Conservation (phyloP, 495 filamentous ascomycete genomes). For the Ramalina intermedia region DNA sequence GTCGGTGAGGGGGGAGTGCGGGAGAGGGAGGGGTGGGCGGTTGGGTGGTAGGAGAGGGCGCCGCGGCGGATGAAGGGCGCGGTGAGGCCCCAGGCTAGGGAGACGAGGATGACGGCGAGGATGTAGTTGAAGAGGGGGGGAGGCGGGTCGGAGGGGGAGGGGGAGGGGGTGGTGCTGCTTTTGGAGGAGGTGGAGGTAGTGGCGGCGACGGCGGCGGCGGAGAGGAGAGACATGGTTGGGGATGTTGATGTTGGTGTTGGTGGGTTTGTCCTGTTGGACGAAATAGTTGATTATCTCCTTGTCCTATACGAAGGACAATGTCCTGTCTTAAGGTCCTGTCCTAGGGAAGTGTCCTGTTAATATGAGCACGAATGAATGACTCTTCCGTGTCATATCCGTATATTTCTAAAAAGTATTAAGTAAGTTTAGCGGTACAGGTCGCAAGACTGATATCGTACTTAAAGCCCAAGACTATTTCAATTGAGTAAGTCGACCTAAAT, state of each 20-base stretch:
- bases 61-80: slow-evolving; percentile 46
- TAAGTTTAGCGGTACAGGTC: too few species aligned
- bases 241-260: background rate
- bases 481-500: too few species aligned
- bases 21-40: slow-evolving; percentile 8
- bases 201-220: background rate
- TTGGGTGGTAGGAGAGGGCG: slow-evolving; percentile 37
- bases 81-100: slow-evolving; percentile 67
- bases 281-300: too few species aligned
- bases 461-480: too few species aligned
- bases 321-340: too few species aligned
- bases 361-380: too few species aligned
- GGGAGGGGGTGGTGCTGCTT: slow-evolving; percentile 9
- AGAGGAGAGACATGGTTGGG: background rate
- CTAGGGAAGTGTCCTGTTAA: too few species aligned
- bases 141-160: slow-evolving; percentile 19
- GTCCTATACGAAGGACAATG: too few species aligned
- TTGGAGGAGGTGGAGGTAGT: slow-evolving; percentile 3
- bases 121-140: slow-evolving; percentile 64
- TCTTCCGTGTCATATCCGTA: too few species aligned
- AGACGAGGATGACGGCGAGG: slow-evolving; percentile 81
- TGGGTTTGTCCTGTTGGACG: too few species aligned
- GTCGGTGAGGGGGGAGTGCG: background rate
- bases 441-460: too few species aligned
- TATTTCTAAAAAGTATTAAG: too few species aligned